Base-by-base conservation (phyloP, 257 asterid species). In the Fraxinus quadrangulata region DNA sequence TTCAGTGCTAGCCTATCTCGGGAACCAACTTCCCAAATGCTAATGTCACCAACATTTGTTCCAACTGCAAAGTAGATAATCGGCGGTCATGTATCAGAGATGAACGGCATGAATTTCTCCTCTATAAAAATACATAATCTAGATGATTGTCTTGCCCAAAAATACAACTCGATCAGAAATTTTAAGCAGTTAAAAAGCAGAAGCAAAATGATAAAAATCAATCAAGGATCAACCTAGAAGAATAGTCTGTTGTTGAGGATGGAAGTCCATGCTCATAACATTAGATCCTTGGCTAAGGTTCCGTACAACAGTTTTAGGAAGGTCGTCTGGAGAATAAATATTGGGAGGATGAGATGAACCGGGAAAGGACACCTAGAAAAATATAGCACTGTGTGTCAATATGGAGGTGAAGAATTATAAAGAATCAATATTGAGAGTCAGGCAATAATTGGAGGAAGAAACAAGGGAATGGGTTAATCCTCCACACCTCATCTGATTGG, bases 211-310 rank as follows among this genome's bases (percentile, higher is more conserved):
- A 65, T 21, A 67, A 65, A 67, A 45, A 16, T 68, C 70, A 42
- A 59, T 56, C 9, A 72, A 70, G 65, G 69, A 78, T 67, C 67
- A 83, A 95, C 99, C 99, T 83, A 95, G 87, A 84, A 95, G 99
- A 79, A 95, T 89, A 65, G 98, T 95, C 83, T 93, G 97, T 76
- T 91, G 99, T 81, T 88, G 96, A 10, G 99, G 97, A 85, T 95
- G 98, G 84, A 93, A 95, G 82, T 95, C 98, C 97, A 95, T 86
- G 93, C 99, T 93, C 99, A 91, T 93, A 76, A 91, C 96, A 81
- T 90, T 91, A 70, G 99, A 93, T 76, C 99, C 99, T 83, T 95
- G 98, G 82, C 89, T 92, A 76, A 95, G 94, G 70, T 88, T 93
- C 71, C 98, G 90, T 63, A 88, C 84, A 77, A 90, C 97, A 81